Evolutionary conservation across 2,329 filamentous ascomycete genomes (phyloP).

Genomic region (Microdochium bolleyi): DNA sequence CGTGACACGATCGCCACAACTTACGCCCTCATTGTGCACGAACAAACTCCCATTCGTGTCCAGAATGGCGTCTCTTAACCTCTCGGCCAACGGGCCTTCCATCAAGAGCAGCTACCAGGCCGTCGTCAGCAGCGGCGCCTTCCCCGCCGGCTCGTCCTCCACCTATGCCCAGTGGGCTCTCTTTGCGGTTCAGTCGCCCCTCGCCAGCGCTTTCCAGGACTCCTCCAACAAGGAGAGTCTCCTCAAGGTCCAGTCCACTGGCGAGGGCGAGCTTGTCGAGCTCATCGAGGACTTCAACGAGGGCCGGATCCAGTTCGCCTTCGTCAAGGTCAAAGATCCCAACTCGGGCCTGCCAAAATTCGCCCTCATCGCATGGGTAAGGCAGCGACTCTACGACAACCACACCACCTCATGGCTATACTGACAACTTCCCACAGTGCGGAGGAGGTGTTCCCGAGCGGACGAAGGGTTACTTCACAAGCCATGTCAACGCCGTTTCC

Average conservation of each 20-base stretch:
- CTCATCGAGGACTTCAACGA: conserved; percentile 95
- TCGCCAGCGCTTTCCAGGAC: conserved; percentile 90
- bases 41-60: conserved; percentile 1
- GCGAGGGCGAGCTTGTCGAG: conserved; percentile 86
- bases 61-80: conserved; percentile 71
- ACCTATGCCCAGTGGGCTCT: conserved; percentile 91
- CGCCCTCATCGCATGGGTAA: conserved; percentile 82
- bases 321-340: conserved; percentile 37
- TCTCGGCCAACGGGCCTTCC: conserved; percentile 70
- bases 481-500: conserved; percentile 80
- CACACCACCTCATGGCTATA: conserved; percentile 3
- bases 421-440: conserved; percentile 44
- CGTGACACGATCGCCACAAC: neutral
- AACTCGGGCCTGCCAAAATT: conserved; percentile 64
- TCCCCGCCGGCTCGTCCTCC: conserved; percentile 53
- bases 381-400: conserved; percentile 10
- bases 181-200: conserved; percentile 85
- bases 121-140: conserved; percentile 44
- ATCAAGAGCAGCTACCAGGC: conserved; percentile 74
- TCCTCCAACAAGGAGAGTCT: conserved; percentile 82
- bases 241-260: conserved; percentile 86
- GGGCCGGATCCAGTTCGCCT: conserved; percentile 93
- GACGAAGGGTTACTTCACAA: conserved; percentile 97
- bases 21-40: conserved; percentile 1
- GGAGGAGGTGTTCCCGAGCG: conserved; percentile 96